A percentile compares a stretch with the other conserved stretches of the same genome.
These are phyloP conservation scores for Schwanniomyces pseudopolymorphus DNA, from an alignment of 805 yeast genomes.

Conservation along the genomic window DNA sequence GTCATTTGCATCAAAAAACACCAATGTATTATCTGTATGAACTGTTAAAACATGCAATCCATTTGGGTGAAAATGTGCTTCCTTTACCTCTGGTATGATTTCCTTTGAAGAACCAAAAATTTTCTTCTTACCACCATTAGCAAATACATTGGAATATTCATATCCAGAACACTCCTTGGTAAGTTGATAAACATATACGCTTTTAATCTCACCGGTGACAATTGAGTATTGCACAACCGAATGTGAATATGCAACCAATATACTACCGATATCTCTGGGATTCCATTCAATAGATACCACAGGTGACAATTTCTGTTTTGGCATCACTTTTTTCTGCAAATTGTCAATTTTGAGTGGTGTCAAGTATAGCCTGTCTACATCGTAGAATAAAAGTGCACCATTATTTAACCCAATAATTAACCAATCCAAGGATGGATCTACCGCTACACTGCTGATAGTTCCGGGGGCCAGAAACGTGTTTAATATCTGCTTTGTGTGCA, in stretches of 20 bases:
- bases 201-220: slow-evolving; percentile 56
- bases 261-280: slow-evolving; percentile 83
- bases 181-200: slow-evolving; percentile 57
- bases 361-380: slow-evolving; percentile 72
- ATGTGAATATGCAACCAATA: slow-evolving; percentile 71
- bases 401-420: slow-evolving; percentile 73
- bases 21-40: slow-evolving; percentile 81
- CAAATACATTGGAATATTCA: slow-evolving; percentile 25
- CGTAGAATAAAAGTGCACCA: slow-evolving; percentile 72
- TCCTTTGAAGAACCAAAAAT: slow-evolving; percentile 38
- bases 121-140: slow-evolving; percentile 41
- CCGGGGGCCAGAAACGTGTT: slow-evolving; percentile 64
- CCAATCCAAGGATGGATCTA: slow-evolving; percentile 91
- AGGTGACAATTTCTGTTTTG: slow-evolving; percentile 59
- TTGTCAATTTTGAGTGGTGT: slow-evolving; percentile 70
- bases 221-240: slow-evolving; percentile 71
- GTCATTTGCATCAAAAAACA: slow-evolving; percentile 87
- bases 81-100: slow-evolving; percentile 29
- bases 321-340: slow-evolving; percentile 60
- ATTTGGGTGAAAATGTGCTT: slow-evolving; percentile 87
- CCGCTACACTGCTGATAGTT: slow-evolving; percentile 62
- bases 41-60: slow-evolving; percentile 80
- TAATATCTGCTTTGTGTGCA: slow-evolving; percentile 61
- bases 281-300: slow-evolving; percentile 73
- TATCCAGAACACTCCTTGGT: slow-evolving; percentile 70